Conservation (phyloP, 805 yeast genomes). For the Candida montana region DNA sequence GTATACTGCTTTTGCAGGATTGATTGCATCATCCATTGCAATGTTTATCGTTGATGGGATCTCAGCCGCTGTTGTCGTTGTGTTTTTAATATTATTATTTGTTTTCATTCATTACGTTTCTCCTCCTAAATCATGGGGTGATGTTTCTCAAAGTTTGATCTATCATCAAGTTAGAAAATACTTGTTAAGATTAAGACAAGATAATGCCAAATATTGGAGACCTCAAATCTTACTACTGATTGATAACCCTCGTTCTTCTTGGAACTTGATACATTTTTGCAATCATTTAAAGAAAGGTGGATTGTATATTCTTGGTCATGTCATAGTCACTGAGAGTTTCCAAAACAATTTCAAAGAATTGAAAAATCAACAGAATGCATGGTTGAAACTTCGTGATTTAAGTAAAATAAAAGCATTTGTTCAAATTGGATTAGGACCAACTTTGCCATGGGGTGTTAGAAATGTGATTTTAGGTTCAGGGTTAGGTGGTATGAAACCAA, state of each 20-base stretch:
- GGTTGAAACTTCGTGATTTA: slow-evolving; percentile 78
- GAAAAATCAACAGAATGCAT: slow-evolving; percentile 66
- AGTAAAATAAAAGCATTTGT: slow-evolving; percentile 87
- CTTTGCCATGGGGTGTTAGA: slow-evolving; percentile 91
- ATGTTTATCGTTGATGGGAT: slow-evolving; percentile 94
- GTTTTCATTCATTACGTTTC: slow-evolving; percentile 80
- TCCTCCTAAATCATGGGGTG: slow-evolving; percentile 98
- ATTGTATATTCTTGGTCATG: slow-evolving; percentile 87
- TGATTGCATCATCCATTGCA: slow-evolving; percentile 62
- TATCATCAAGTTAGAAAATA: slow-evolving; percentile 97
- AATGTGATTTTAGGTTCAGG: slow-evolving; percentile 92
- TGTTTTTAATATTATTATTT: slow-evolving; percentile 61
- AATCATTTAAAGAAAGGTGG: slow-evolving; percentile 96
- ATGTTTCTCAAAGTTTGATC: slow-evolving; percentile 89
- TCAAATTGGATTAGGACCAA: slow-evolving; percentile 83
- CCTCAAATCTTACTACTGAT: slow-evolving; percentile 88
- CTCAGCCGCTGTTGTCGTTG: slow-evolving; percentile 73
- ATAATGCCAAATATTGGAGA: slow-evolving; percentile 97
- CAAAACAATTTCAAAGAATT: slow-evolving; percentile 65
- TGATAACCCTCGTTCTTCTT: slow-evolving; percentile 86
- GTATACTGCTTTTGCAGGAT: slow-evolving; percentile 76
- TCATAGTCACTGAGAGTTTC: slow-evolving; percentile 61
- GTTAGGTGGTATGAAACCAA: slow-evolving; percentile 97
- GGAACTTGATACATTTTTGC: slow-evolving; percentile 90
- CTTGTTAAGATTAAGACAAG: slow-evolving; percentile 72